Evolutionary conservation across 23 red algal genomes (phyloP).

Genomic region (Gracilaria gracilis): DNA sequence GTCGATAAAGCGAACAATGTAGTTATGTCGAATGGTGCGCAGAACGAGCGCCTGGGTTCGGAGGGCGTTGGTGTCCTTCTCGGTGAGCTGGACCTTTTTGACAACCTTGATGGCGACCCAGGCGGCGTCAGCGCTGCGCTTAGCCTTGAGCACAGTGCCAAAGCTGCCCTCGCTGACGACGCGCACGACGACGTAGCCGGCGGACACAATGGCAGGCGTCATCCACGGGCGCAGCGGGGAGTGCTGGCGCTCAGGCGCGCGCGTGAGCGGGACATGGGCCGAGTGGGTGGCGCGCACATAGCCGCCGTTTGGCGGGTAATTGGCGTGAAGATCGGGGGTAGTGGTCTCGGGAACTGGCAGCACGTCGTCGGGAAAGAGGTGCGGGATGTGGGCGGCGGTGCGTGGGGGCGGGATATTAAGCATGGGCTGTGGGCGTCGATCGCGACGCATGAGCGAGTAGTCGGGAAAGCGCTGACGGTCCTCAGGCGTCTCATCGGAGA

Average conservation of each 20-base stretch:
- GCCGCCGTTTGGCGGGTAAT: not conserved
- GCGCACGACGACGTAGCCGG: constrained; percentile 42
- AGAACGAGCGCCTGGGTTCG: constrained; percentile 38
- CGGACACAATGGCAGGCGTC: constrained; percentile 40
- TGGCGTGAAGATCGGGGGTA: constrained; percentile 16
- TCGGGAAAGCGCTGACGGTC: constrained; percentile 25
- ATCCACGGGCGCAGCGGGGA: constrained; percentile 45
- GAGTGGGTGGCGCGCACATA: constrained; percentile 6
- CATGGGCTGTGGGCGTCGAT: constrained; percentile 9
- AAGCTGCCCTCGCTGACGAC: constrained; percentile 57
- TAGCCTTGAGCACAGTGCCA: constrained; percentile 49
- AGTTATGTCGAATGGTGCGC: constrained; percentile 48
- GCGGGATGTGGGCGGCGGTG: not conserved
- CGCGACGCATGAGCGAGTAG: constrained; percentile 31
- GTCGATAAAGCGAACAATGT: constrained; percentile 64
- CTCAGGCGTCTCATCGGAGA: constrained; percentile 17
- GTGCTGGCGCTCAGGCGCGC: not conserved
- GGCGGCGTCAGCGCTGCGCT: not conserved
- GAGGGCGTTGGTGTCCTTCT: constrained; percentile 41
- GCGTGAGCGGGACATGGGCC: not conserved
- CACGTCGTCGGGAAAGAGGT: constrained; percentile 21
- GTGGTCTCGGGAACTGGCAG: not conserved
- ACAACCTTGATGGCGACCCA: constrained; percentile 60
- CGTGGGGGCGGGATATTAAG: not conserved
- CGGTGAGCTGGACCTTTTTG: constrained; percentile 35